A percentile compares a stretch with the other conserved stretches of the same genome.
These are phyloP conservation scores for Saccharomyces kudriavzevii DNA, from an alignment of 805 yeast genomes.

Conservation along the genomic window DNA sequence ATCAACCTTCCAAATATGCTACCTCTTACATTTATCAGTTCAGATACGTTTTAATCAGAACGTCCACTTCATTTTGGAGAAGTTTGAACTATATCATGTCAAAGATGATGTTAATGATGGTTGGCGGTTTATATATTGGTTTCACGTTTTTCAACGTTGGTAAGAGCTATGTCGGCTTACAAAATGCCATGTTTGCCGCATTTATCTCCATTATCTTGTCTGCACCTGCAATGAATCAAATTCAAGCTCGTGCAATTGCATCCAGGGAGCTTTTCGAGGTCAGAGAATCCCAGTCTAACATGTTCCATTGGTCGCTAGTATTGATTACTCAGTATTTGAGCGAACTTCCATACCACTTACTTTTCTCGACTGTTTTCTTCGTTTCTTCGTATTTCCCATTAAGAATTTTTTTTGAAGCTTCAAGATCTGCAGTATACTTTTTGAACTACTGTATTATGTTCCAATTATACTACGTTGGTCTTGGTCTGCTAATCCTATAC, in stretches of 20 bases:
- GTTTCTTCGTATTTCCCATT: conserved; percentile 47
- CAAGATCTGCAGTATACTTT: conserved; percentile 41
- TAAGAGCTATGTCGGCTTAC: conserved; percentile 44
- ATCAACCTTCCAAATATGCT: conserved; percentile 15
- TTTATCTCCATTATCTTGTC: conserved; percentile 51
- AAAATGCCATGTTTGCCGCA: conserved; percentile 50
- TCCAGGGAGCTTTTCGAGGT: conserved; percentile 60
- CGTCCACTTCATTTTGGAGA: conserved; percentile 44
- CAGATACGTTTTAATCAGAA: conserved; percentile 34
- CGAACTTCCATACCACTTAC: conserved; percentile 54
- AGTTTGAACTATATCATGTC: conserved; percentile 54
- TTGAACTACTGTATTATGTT: conserved; percentile 38
- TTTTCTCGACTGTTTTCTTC: conserved; percentile 44
- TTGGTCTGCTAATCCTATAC: conserved; percentile 47
- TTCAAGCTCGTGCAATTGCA: conserved; percentile 49
- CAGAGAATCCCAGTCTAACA: conserved; percentile 62
- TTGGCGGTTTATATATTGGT: conserved; percentile 59
- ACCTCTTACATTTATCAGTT: conserved; percentile 41
- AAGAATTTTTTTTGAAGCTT: conserved; percentile 34
- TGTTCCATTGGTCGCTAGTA: conserved; percentile 63
- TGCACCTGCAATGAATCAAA: conserved; percentile 52
- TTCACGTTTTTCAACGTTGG: conserved; percentile 60
- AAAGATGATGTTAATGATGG: conserved; percentile 41
- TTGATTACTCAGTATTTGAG: conserved; percentile 44
- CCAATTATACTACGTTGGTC: conserved; percentile 39